Evolutionary conservation across 352 stramenopile genomes (phyloP), one percentile per base, ranked within the genome.

Genomic region (Pythium folliculosum): DNA sequence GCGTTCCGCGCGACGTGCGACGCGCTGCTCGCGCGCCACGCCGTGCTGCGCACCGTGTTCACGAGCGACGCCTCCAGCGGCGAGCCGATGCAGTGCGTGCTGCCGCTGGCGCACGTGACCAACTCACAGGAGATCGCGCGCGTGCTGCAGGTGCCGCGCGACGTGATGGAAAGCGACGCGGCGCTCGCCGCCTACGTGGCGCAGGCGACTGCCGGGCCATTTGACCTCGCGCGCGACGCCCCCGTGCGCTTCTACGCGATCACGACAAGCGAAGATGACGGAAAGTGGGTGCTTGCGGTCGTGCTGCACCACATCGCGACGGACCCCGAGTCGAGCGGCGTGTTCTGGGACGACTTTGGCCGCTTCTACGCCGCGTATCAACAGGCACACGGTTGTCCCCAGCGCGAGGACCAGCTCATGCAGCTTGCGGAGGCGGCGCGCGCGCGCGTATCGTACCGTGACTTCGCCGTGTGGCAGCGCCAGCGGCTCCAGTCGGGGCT

Each of bases 221-320:
- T 89, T 19, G 69, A 85, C 32, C 69, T 89, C 61, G 44, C 54
- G 1, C 21, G 10, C 5, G 70, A 84, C 2, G 64, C 70, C 16
- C 78, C 76, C 5, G 76, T 86, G 55, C 77, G 80, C 32, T 38
- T 86, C 12, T 75, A 73, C 30, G 80, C 57, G 0, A 61, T 85
- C 30, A 49, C 54, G 25, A 54, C 21, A 30, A 22, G 37, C 5
- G 25, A 71, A 49, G 2, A 40, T 32, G 4, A 60, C 55, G 6
- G 35, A 1, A n/a, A 48, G 0, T 86, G 78, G 81, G 65, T 73
- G 16, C 57, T 86, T 0, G 69, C 71, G 6, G 71, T 76, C 1
- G 76, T 84, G n/a, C 51, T 86, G 48, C 81, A 89, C 13, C 78
- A 87, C 47, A 89, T 86, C 21, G 78, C 72, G n/a, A 86, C 78